Conservation (phyloP, 306 rosid genomes). For the Acacia crassicarpa region DNA sequence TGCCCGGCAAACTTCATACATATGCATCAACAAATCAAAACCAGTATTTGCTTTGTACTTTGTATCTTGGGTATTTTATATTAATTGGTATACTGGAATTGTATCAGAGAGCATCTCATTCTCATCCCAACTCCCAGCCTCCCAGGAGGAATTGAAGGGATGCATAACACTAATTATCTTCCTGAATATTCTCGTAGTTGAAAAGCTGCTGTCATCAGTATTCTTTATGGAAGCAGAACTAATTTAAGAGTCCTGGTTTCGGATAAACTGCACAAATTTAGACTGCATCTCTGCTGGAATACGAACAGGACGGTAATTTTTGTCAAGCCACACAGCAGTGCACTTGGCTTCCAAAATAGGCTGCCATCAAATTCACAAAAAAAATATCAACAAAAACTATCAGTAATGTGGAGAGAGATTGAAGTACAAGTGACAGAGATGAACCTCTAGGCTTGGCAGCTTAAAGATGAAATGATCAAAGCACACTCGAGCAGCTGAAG, state of each 20-base stretch:
- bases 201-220: neutral
- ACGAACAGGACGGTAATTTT: constrained; percentile 69
- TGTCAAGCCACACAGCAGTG: constrained; percentile 83
- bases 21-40: neutral
- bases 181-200: constrained; percentile 15
- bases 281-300: constrained; percentile 71
- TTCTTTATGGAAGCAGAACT: constrained; percentile 20
- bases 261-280: constrained; percentile 52
- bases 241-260: constrained; percentile 40
- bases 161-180: constrained; percentile 12
- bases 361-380: constrained; percentile 43
- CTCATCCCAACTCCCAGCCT: neutral
- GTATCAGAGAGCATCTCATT: neutral
- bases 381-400: constrained; percentile 22
- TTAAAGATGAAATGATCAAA: constrained; percentile 71
- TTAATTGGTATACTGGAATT: neutral
- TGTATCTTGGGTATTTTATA: neutral
- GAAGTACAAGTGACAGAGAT: neutral
- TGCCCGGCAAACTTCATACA: neutral
- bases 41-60: neutral
- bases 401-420: neutral
- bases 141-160: constrained; percentile 14
- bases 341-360: constrained; percentile 85
- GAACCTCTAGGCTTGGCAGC: constrained; percentile 85
- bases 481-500: constrained; percentile 73